Evolutionary conservation across 192 early-diverging fungal species (phyloP).

Genomic region (Podila minutissima): DNA sequence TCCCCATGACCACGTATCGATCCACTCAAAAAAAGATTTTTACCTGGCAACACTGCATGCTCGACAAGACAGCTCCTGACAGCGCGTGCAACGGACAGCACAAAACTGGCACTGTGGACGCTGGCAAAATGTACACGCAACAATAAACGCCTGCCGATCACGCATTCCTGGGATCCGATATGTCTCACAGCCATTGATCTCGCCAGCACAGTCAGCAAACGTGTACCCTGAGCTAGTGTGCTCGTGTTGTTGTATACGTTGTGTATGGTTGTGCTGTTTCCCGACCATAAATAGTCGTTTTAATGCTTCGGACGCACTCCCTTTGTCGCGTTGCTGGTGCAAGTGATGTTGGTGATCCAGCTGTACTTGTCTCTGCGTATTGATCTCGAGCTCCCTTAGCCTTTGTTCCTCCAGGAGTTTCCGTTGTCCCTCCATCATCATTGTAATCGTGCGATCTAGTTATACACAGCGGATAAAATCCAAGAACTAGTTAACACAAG

Average conservation of each 20-base stretch:
- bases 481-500: too few species aligned
- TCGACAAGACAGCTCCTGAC: conserved; percentile 31
- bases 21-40: neutral
- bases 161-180: conserved; percentile 37
- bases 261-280: conserved; percentile 3
- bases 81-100: conserved; percentile 14
- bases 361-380: conserved; percentile 2
- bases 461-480: too few species aligned
- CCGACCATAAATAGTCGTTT: conserved; percentile 35
- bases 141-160: conserved; percentile 29
- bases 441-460: conserved; percentile 43
- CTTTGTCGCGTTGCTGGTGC: conserved; percentile 11
- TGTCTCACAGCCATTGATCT: conserved; percentile 41
- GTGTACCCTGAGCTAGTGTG: neutral
- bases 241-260: neutral
- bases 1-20: neutral
- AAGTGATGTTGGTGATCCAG: conserved; percentile 1
- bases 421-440: conserved; percentile 43
- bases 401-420: conserved; percentile 24
- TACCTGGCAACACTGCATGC: conserved; percentile 36
- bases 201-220: conserved; percentile 41
- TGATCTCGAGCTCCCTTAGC: conserved; percentile 6
- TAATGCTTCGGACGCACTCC: conserved; percentile 24
- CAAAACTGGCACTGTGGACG: conserved; percentile 48
- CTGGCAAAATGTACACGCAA: conserved; percentile 24